Conservation (phyloP, 768 basidiomycete species). For the Macrolepiota dolichaula region DNA sequence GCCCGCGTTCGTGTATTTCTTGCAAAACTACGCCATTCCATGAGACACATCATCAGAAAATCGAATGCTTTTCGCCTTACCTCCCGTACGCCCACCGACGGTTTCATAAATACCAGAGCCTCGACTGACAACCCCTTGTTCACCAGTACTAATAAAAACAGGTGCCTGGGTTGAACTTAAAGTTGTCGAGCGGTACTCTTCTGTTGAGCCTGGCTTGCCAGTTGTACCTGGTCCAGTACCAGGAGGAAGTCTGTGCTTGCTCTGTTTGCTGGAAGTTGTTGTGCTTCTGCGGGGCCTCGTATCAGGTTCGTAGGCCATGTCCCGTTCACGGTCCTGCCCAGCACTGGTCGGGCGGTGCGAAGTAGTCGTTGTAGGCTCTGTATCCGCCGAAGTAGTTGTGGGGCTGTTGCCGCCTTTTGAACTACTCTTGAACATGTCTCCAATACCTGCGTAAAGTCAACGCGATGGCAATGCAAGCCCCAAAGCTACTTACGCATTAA, state of each 20-base stretch:
- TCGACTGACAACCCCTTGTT: neutral
- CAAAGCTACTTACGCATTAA: neutral
- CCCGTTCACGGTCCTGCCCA: neutral
- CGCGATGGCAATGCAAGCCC: neutral
- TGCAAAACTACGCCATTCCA: slow-evolving; percentile 5
- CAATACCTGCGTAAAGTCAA: neutral
- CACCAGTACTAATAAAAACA: slow-evolving; percentile 7
- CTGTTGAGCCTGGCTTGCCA: slow-evolving; percentile 11
- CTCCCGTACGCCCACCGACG: neutral
- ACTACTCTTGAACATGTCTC: neutral
- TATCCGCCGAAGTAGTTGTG: neutral
- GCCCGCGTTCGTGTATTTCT: slow-evolving; percentile 11
- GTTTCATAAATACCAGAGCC: neutral
- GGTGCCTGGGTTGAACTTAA: neutral
- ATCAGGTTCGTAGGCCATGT: neutral
- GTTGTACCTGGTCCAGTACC: slow-evolving; percentile 20
- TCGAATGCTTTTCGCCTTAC: neutral
- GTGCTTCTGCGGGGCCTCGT: neutral
- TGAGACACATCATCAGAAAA: neutral
- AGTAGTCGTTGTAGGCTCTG: neutral
- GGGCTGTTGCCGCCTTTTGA: neutral
- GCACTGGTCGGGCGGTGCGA: neutral
- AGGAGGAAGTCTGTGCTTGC: slow-evolving; percentile 16
- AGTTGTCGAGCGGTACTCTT: neutral
- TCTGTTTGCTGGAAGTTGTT: neutral